Evolutionary conservation across 139 green algal genomes (phyloP), one percentile per base, ranked within the genome.

Genomic region (Nannochloris sp.): DNA sequence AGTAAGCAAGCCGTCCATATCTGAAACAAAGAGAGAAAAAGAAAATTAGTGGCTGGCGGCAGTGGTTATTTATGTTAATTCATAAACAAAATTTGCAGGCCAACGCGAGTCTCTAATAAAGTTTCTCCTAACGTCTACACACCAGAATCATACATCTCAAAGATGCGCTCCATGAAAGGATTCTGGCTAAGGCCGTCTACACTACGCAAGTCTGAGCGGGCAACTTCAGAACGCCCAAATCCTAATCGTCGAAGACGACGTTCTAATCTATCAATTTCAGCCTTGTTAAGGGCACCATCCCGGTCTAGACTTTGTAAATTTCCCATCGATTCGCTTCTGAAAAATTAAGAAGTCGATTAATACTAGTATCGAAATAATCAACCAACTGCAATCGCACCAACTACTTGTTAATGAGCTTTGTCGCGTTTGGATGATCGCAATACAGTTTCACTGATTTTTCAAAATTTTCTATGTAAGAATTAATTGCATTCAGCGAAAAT

Each of bases 91-190:
- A n/a, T n/a, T n/a, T n/a, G n/a, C n/a, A n/a, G n/a, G n/a, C n/a
- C n/a, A n/a, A n/a, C n/a, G n/a, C n/a, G n/a, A n/a, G n/a, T n/a
- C n/a, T n/a, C n/a, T n/a, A n/a, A n/a, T n/a, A n/a, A n/a, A n/a
- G n/a, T n/a, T n/a, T 71, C 30, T 66, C 64, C 31, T 81, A 47
- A 1, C n/a, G n/a, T n/a, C n/a, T n/a, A n/a, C n/a, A n/a, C n/a
- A n/a, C n/a, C n/a, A n/a, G n/a, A n/a, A 34, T 83, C 76, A 24
- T 71, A 65, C 33, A 83, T 60, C 32, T 71, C 36, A 24, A 83
- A 83, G 9, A 82, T 65, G 23, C 67, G 59, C 1, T 64, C 58
- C 25, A 83, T 25, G 45, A 83, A 75, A 30, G 75, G 68, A 48
- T 83, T 83, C 25, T 57, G 57, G 3, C 64, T 68, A 9, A 83